These are phyloP conservation scores for Fusarium napiforme DNA, from an alignment of 2,329 filamentous ascomycete species.

Conservation along the genomic window DNA sequence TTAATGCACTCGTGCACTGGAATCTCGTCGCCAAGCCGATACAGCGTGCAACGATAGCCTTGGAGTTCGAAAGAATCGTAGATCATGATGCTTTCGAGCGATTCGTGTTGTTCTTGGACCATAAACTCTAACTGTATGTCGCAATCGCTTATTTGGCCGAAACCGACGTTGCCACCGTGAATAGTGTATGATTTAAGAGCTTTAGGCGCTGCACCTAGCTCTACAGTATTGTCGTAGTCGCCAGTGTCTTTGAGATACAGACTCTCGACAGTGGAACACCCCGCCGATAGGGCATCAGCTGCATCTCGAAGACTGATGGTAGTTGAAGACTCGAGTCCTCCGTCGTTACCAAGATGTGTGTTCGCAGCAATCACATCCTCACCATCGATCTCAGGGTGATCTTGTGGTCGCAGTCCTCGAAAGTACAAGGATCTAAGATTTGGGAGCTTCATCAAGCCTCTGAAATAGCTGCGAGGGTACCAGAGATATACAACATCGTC, in stretches of 20 bases:
- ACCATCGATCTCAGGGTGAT: not conserved
- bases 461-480: not conserved
- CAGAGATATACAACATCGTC: not conserved
- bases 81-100: not conserved
- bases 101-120: not conserved
- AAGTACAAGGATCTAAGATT: not conserved
- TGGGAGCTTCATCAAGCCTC: not conserved
- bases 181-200: not conserved
- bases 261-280: not conserved
- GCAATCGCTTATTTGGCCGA: too few relatives aligned
- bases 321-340: not conserved
- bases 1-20: rapidly evolving
- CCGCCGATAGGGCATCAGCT: rapidly evolving
- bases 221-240: rapidly evolving
- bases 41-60: not conserved
- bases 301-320: not conserved
- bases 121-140: not conserved
- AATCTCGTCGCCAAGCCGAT: not conserved
- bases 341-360: not conserved
- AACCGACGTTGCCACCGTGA: not conserved
- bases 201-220: rapidly evolving
- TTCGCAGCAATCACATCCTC: rapidly evolving
- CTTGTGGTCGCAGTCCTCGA: not conserved
- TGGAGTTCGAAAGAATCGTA: not conserved
- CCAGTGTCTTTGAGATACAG: not conserved